Evolutionary conservation across 1,139 yeast genomes (phyloP), one percentile per base, ranked within the genome.

Genomic region (Protomyces inundatus): DNA sequence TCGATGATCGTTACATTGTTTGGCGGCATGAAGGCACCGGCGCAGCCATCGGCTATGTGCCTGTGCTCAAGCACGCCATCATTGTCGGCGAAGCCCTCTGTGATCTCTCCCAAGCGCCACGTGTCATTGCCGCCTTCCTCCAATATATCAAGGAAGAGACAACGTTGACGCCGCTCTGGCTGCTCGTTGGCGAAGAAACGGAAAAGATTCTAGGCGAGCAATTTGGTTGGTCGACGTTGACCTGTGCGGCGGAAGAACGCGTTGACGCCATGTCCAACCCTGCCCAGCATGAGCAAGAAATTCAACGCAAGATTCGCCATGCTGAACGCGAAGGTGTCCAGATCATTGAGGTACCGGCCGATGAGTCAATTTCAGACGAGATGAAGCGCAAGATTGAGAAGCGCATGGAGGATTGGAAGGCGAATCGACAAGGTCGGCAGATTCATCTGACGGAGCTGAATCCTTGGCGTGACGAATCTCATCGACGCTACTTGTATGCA

Each of bases 381-480:
- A 7, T 42, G 30, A 42, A 34, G 42, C 12, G 23, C 9, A 12
- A 34, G 53, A 16, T 53, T 30, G 42, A 55, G 6, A 32, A 14
- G 36, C 59, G 59, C 40, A 55, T 55, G 45, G 42, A 55, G 40
- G 59, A 55, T 34, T 55, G 59, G 59, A 42, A 45, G 34, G 36
- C 42, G 40, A 33, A 45, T 16, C 59, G 59, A 5, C 52, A 55
- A 9, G 59, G 59, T 33, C 14, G n/a, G 14, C 59, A 55, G 59
- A 34, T 55, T n/a, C 59, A 55, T 34, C n/a, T 55, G 32, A 55
- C 59, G 30, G 59, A 55, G 34, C 16, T 55, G 33, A 42, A 55
- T n/a, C 59, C 59, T n/a, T 55, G 52, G 53, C 52, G 53, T 3
- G 59, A 55, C 14, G 34, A 23, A 46, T 23, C 12, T 32, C 59